Base-by-base conservation (phyloP, 140 eudicot genomes). In the Stevia rebaudiana region DNA sequence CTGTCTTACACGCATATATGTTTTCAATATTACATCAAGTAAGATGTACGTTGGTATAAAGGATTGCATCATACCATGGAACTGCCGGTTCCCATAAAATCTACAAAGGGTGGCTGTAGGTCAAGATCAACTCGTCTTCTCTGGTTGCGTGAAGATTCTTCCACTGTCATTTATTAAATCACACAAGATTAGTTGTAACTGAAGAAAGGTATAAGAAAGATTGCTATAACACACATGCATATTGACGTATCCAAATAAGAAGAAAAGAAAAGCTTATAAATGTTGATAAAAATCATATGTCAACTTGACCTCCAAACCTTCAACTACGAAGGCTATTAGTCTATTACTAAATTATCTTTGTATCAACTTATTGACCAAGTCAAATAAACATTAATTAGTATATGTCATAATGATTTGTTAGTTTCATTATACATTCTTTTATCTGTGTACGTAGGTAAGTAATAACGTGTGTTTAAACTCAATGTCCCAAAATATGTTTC, bases 51-150 rank as follows among this genome's bases (percentile, higher is more conserved):
- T 52, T 9, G 17, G n/a, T 1, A 28, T 28, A 1, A 24, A 53
- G 63, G 63, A 56, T 31, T 56, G 63, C 25, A 56, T 56, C 44
- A 30, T 56, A 56, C 63, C 63, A 31, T 35, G n/a, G 43, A 15
- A 30, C 8, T 31, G 43, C 42, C 15, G 31, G 61, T 11, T 23
- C 36, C 36, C 37, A 12, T 40, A 25, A 8, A 24, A 28, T 24
- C 16, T 24, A 8, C 11, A 51, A 9, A 10, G 9, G 35, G 12
- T 11, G 19, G 19, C 5, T 13, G 61, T 11, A 35, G 58, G 7
- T 22, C 33, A 49, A 18, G 5, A 30, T 21, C 13, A 23, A 22
- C 8, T 11, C 58, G 58, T 22, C 58, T 24, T 25, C 39, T 54
- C 39, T 28, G 37, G 65, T 36, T 58, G 17, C 16, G 15, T 33